Base-by-base conservation (phyloP, 352 stramenopile genomes). In the Blastocystis sp. region DNA sequence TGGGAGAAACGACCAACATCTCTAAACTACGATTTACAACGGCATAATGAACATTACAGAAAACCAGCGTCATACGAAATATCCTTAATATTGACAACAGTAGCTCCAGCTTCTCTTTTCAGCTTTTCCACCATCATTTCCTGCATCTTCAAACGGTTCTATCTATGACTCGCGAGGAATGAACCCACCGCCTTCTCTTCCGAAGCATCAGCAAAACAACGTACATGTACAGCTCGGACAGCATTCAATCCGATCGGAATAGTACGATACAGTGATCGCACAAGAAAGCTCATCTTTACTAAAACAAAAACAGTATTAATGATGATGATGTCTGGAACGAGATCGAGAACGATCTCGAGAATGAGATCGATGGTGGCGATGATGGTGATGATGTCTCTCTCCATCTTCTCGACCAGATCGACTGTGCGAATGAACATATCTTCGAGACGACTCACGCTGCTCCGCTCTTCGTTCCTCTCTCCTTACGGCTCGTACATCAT, bases 91-190 rank as follows among this genome's bases (percentile, higher is more conserved):
- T 84, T 29, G 4, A 84, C 73, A n/a, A 84, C 26, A 18, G 73
- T 84, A 20, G 73, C 73, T 68, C 43, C 73, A 6, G 73, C 73
- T 50, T 84, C n/a, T 11, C 68, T 84, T 29, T 84, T 84, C 15
- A 84, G 50, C 29, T 84, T 84, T 39, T 84, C 73, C 11, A 84
- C 47, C 73, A 84, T 84, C 50, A 84, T 66, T 68, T 84, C 73
- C 39, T 84, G 73, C 73, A 84, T 84, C 56, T 84, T 84, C 34
- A 54, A 11, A 29, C 34, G 50, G 62, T 84, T 84, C 73, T 84
- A 54, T 41, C 18, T 3, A 29, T 84, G 2, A 66, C 20, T 41
- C 7, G 3, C 0, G 15, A 68, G 0, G 3, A n/a, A 45, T 20
- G 8, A 11, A 1, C 13, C 8, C 45, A 84, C 73, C 11, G 20